Percentiles rank a stretch among this genome's conserved stretches.
phyloP scores from a whole-genome alignment of 352 stramenopile species.

The Globisporangium perplexum region DNA sequence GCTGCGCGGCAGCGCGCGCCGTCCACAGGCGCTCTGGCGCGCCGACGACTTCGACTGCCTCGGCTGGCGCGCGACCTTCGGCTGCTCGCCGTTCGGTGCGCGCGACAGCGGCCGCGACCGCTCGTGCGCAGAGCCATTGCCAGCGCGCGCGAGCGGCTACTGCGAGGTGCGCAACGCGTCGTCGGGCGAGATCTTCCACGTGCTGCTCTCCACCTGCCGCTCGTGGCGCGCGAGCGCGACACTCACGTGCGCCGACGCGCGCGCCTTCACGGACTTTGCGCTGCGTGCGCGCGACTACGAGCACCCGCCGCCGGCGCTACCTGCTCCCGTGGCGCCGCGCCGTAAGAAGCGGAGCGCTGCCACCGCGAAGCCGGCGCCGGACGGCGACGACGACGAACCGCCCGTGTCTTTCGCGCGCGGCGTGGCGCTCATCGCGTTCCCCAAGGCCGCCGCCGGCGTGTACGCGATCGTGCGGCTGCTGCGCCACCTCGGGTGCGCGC shows the following conservation, averaged over 20 bases:
- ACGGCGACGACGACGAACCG: not conserved
- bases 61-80: slow-evolving; percentile 59
- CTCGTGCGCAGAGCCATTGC: slow-evolving; percentile 34
- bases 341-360: not conserved
- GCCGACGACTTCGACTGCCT: slow-evolving; percentile 70
- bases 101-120: slow-evolving; percentile 37
- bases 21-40: slow-evolving; percentile 28
- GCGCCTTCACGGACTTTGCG: slow-evolving; percentile 62
- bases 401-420: slow-evolving; percentile 24
- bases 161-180: slow-evolving; percentile 67
- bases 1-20: slow-evolving; percentile 15
- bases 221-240: slow-evolving; percentile 48
- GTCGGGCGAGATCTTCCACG: slow-evolving; percentile 39
- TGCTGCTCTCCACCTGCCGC: slow-evolving; percentile 75
- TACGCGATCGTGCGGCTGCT: slow-evolving; percentile 69
- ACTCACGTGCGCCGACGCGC: slow-evolving; percentile 56
- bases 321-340: not conserved
- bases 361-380: no score
- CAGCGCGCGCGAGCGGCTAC: slow-evolving; percentile 43
- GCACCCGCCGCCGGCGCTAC: slow-evolving; percentile 20
- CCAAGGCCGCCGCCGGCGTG: slow-evolving; percentile 54
- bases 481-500: slow-evolving; percentile 30
- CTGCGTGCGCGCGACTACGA: slow-evolving; percentile 36
- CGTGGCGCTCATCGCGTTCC: slow-evolving; percentile 68
- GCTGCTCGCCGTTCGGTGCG: slow-evolving; percentile 53